Conservation (phyloP, 2,329 filamentous ascomycete genomes). For the Aureobasidium vineae region DNA sequence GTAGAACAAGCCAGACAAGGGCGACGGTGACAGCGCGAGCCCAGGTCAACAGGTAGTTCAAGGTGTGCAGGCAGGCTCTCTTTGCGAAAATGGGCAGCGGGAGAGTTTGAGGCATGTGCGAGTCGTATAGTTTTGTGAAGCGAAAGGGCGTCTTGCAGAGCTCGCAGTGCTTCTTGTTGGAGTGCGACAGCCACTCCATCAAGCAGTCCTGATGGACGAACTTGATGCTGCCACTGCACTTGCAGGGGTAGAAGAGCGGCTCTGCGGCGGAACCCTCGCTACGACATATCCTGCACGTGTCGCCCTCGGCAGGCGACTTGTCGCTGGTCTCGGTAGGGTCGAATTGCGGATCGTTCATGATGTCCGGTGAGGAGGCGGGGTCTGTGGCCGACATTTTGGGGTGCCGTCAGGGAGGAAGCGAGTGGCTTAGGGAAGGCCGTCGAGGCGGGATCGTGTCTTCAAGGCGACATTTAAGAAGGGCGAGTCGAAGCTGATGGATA, state of each 20-base stretch:
- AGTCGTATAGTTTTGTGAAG: constrained; percentile 96
- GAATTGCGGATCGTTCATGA: constrained; percentile 59
- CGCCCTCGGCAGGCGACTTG: constrained; percentile 51
- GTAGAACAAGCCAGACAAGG: constrained; percentile 82
- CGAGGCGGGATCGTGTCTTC: neutral
- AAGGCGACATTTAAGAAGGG: constrained; percentile 14
- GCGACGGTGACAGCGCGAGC: constrained; percentile 73
- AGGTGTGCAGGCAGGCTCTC: constrained; percentile 70
- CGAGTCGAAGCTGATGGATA: neutral
- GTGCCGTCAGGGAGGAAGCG: neutral
- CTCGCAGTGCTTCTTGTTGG: constrained; percentile 99
- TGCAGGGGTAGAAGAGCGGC: constrained; percentile 95
- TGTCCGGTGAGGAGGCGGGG: constrained; percentile 40
- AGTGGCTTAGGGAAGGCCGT: neutral
- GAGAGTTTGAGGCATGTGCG: constrained; percentile 83
- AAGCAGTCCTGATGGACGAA: constrained; percentile 96
- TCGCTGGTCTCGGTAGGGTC: constrained; percentile 38
- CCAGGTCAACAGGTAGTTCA: constrained; percentile 73
- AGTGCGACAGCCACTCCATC: constrained; percentile 98
- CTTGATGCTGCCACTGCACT: constrained; percentile 98
- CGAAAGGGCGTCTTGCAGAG: constrained; percentile 98
- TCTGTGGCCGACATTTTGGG: constrained; percentile 22
- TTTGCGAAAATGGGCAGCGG: constrained; percentile 77
- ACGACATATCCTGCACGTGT: constrained; percentile 96
- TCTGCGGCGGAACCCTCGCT: constrained; percentile 80